Percentiles rank a stretch among this genome's conserved stretches.
These are phyloP conservation scores for Hymenoscyphus salicellus DNA, from an alignment of 2,329 filamentous ascomycete genomes.

Conservation along the genomic window DNA sequence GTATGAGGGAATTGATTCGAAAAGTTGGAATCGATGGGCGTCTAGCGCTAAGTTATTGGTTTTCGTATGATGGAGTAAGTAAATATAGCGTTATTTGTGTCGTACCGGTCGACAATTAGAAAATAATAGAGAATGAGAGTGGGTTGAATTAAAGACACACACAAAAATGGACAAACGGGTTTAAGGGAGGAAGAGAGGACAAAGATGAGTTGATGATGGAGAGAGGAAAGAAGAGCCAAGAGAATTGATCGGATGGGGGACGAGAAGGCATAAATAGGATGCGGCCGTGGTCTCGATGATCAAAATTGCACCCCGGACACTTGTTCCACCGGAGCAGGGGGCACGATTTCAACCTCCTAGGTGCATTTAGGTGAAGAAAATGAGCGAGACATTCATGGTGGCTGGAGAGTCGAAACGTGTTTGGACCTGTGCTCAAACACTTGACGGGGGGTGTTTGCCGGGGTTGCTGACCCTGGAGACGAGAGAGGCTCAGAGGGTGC, in stretches of 20 bases:
- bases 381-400: neutral
- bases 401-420: conserved; percentile 15
- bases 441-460: neutral
- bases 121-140: conserved; percentile 15
- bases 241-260: conserved; percentile 14
- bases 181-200: conserved; percentile 9
- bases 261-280: conserved; percentile 17
- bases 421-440: conserved; percentile 15
- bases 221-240: conserved; percentile 11
- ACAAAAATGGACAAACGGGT: conserved; percentile 14
- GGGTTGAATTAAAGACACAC: conserved; percentile 13
- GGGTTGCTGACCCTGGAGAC: neutral
- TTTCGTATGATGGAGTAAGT: conserved; percentile 7
- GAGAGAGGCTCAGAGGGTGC: neutral
- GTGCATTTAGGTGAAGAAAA: neutral
- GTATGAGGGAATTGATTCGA: neutral
- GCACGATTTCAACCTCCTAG: neutral
- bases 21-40: conserved; percentile 21
- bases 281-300: conserved; percentile 9
- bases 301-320: conserved; percentile 7
- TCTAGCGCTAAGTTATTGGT: conserved; percentile 25
- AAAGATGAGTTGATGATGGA: neutral
- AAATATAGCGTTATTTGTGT: conserved; percentile 20
- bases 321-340: conserved; percentile 3
- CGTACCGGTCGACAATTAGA: conserved; percentile 37